phyloP scores from a whole-genome alignment of 345 rosid genomes.

The Sapria himalayana region DNA sequence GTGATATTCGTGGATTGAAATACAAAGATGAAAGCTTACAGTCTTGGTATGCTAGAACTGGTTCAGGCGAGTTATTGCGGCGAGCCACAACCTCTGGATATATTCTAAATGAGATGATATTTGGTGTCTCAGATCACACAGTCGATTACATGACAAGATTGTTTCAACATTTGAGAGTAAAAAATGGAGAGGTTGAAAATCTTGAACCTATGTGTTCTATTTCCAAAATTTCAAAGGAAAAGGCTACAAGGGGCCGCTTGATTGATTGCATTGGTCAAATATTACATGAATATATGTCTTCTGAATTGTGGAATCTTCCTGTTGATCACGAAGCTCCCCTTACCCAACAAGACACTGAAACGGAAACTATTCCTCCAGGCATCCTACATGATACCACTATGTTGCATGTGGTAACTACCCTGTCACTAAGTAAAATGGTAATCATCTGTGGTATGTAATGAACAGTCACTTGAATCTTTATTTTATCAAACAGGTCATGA shows the following conservation, averaged over 20 bases:
- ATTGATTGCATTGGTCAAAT: constrained; percentile 65
- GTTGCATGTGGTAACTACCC: constrained; percentile 77
- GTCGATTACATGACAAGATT: constrained; percentile 22
- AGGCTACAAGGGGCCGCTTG: constrained; percentile 23
- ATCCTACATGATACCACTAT: constrained; percentile 48
- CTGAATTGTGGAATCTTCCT: constrained; percentile 82
- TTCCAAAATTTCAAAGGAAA: constrained; percentile 39
- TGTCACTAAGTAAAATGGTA: too few relatives aligned
- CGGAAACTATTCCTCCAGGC: constrained; percentile 27
- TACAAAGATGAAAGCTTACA: constrained; percentile 54
- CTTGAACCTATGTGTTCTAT: constrained; percentile 10
- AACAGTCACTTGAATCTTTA: background rate
- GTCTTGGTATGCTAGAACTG: constrained; percentile 55
- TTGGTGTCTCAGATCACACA: constrained; percentile 57
- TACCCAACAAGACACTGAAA: constrained; percentile 19
- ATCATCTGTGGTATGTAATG: too few relatives aligned
- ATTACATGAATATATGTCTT: constrained; percentile 64
- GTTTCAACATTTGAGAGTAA: constrained; percentile 29
- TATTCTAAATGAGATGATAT: constrained; percentile 74
- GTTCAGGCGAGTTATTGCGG: constrained; percentile 62
- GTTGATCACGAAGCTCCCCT: constrained; percentile 22
- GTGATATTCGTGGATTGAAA: constrained; percentile 49
- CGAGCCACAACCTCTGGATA: constrained; percentile 69
- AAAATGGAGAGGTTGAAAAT: constrained; percentile 12
- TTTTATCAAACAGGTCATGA: constrained; percentile 33